These are phyloP conservation scores for Aureobasidium subglaciale DNA, from an alignment of 2,329 filamentous ascomycete species.

Conservation along the genomic window DNA sequence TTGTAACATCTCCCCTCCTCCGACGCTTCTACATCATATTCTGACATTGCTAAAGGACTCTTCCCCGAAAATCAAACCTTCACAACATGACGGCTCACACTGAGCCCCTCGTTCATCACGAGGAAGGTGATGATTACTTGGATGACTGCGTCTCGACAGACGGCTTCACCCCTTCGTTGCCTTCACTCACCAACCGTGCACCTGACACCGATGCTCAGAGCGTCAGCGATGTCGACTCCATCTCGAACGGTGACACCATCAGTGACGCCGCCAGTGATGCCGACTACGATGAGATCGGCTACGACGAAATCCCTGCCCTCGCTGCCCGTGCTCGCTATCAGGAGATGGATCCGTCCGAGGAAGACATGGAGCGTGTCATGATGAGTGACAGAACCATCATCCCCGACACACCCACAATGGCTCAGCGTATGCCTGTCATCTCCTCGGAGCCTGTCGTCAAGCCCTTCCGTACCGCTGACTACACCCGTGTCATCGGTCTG, in stretches of 20 bases:
- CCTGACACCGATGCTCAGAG: slow-evolving; percentile 1
- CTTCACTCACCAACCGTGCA: neutral
- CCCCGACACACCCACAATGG: neutral
- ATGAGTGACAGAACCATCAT: slow-evolving; percentile 14
- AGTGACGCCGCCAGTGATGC: neutral
- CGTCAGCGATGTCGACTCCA: slow-evolving; percentile 3
- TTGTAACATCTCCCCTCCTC: neutral
- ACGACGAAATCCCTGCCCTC: slow-evolving; percentile 13
- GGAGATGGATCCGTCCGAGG: neutral
- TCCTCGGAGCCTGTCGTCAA: neutral
- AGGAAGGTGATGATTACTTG: neutral
- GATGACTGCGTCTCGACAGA: neutral
- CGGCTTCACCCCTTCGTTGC: slow-evolving; percentile 7
- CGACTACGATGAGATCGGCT: slow-evolving; percentile 10
- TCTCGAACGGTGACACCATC: slow-evolving; percentile 9
- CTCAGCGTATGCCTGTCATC: slow-evolving; percentile 9
- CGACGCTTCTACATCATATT: neutral
- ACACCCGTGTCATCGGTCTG: neutral
- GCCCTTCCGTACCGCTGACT: neutral
- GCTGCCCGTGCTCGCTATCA: neutral
- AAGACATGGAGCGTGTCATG: slow-evolving; percentile 9
- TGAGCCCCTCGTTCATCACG: neutral
- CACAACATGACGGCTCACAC: neutral
- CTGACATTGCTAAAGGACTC: slow-evolving; percentile 2
- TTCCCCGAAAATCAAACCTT: neutral